phyloP scores from a whole-genome alignment of 1,139 yeast species.

The Insectozyma bohioensis region DNA sequence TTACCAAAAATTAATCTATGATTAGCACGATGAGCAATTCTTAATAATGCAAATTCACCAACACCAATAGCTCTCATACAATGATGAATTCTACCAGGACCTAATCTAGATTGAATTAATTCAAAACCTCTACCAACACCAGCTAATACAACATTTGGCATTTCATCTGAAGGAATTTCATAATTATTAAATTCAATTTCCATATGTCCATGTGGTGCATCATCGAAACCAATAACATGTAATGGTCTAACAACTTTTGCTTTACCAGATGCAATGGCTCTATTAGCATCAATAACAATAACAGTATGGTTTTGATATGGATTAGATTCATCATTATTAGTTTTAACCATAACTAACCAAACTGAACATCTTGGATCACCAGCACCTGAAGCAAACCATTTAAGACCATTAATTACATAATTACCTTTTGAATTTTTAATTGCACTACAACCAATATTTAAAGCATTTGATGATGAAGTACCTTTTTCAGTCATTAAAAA shows the following conservation, averaged over 20 bases:
- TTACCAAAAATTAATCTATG: slow-evolving; percentile 58
- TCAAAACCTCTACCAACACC: slow-evolving; percentile 64
- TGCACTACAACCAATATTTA: slow-evolving; percentile 58
- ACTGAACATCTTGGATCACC: slow-evolving; percentile 66
- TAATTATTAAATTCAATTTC: slow-evolving; percentile 57
- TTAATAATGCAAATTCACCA: slow-evolving; percentile 59
- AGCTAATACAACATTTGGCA: slow-evolving; percentile 42
- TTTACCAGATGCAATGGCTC: slow-evolving; percentile 51
- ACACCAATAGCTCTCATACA: slow-evolving; percentile 71
- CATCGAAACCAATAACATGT: slow-evolving; percentile 63
- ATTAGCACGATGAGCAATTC: slow-evolving; percentile 56
- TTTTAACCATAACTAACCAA: slow-evolving; percentile 71
- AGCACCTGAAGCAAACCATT: slow-evolving; percentile 79
- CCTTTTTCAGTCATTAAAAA: slow-evolving; percentile 73
- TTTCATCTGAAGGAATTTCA: slow-evolving; percentile 46
- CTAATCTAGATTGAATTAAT: slow-evolving; percentile 66
- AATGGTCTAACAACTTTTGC: slow-evolving; percentile 56
- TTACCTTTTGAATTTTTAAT: slow-evolving; percentile 42
- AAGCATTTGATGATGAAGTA: slow-evolving; percentile 65
- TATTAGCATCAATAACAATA: slow-evolving; percentile 54
- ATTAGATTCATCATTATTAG: slow-evolving; percentile 34
- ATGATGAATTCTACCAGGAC: slow-evolving; percentile 75
- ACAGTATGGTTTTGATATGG: slow-evolving; percentile 60
- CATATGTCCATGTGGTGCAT: slow-evolving; percentile 76
- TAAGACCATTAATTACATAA: slow-evolving; percentile 61